Conservation (phyloP, 2,329 filamentous ascomycete genomes). For the Alternaria sp. region DNA sequence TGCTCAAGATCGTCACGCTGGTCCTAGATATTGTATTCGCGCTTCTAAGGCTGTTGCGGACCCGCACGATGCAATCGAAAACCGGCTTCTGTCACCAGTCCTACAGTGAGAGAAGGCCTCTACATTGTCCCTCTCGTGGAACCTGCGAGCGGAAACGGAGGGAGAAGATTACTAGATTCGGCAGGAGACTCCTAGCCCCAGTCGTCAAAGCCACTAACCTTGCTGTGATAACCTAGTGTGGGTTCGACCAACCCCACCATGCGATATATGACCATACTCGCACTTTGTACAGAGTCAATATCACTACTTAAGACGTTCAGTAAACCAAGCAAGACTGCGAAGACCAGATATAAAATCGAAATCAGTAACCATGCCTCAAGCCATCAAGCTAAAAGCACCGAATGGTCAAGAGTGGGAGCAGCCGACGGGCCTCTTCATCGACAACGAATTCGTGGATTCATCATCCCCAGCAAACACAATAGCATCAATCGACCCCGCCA, state of each 20-base stretch:
- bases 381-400: slow-evolving; percentile 49
- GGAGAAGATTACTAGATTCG: neutral
- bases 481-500: slow-evolving; percentile 27
- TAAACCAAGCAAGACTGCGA: neutral
- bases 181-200: neutral
- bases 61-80: neutral
- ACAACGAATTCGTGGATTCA: slow-evolving; percentile 55
- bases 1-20: neutral
- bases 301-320: neutral
- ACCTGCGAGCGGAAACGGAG: neutral
- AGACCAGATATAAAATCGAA: neutral
- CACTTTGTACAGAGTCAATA: neutral
- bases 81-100: neutral
- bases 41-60: too few relatives aligned
- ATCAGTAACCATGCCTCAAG: neutral
- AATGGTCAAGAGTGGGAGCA: slow-evolving; percentile 52
- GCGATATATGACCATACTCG: neutral
- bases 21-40: too few relatives aligned
- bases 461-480: slow-evolving; percentile 38
- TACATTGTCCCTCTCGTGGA: neutral
- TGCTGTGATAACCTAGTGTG: slow-evolving; percentile 1
- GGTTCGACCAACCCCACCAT: slow-evolving; percentile 5
- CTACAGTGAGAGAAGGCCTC: neutral
- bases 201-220: neutral
- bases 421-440: slow-evolving; percentile 56